Base-by-base conservation (phyloP, 352 stramenopile species). In the Phytophthora chlamydospora region DNA sequence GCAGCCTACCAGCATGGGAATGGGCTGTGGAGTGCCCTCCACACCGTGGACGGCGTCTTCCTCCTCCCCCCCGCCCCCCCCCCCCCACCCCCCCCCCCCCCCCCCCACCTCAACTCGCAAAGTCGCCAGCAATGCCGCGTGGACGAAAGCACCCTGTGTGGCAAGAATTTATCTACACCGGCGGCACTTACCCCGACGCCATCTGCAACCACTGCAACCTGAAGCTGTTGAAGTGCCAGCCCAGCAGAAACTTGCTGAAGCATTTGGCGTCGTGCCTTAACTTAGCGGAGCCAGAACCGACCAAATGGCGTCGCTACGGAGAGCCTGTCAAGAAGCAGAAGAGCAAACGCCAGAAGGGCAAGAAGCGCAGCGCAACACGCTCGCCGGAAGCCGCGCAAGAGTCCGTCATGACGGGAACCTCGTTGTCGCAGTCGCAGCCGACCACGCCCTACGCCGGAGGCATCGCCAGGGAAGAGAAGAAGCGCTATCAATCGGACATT, bases 221-320 rank as follows among this genome's bases (percentile, higher is more conserved):
- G 19, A 42, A 46, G 36, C 49, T 47, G 24, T 16, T 14, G 21
- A 58, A 58, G 29, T 44, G 29, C 8, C 40, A 50, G 17, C 51
- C 51, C 10, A 50, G 51, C 27, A 17, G 17, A 11, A 44, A 50
- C 16, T 50, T 50, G 31, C 19, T 58, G 4, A 50, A 2, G 38
- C 31, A 58, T 16, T 21, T 49, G 38, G 13, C 29, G 17, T 36
- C 27, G 29, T 42, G 50, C 14, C 29, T 16, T 40, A 4, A 2
- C 1, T 21, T 52, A 12, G 16, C 17, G 24, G 52, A 60, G 6
- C 16, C 52, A 29, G 19, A 52, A 5, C 24, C 16, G 9, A 21
- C 31, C 32, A 60, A 60, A 19, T 52, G 41, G 52, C 17, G 41
- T 14, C 32, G 41, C 31, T 51, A 38, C 11, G 41, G 32, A 43